Conservation (phyloP, 495 filamentous ascomycete genomes). For the Trypethelium eluteriae region DNA sequence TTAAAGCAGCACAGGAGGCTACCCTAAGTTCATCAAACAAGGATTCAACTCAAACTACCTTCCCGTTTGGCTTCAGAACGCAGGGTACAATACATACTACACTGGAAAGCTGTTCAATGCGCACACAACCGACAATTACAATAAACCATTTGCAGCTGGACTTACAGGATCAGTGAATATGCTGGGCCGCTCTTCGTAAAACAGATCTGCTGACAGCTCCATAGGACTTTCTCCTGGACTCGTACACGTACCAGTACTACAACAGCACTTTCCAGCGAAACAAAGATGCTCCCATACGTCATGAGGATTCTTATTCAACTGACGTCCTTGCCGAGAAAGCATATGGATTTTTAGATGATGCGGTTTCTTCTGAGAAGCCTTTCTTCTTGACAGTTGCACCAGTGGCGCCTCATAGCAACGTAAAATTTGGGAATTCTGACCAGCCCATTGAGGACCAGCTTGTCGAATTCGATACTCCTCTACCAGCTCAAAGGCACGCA, state of each 20-base stretch:
- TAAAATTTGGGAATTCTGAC: slow-evolving; percentile 31
- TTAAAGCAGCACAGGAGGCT: slow-evolving; percentile 43
- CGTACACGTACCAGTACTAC: slow-evolving; percentile 63
- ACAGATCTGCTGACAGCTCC: not conserved
- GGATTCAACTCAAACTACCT: slow-evolving; percentile 61
- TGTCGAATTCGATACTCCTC: slow-evolving; percentile 23
- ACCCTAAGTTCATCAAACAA: slow-evolving; percentile 59
- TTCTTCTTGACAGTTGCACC: slow-evolving; percentile 65
- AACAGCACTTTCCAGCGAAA: slow-evolving; percentile 62
- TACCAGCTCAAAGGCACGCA: slow-evolving; percentile 34
- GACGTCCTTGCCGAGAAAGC: slow-evolving; percentile 60
- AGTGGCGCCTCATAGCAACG: slow-evolving; percentile 59
- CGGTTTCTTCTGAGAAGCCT: slow-evolving; percentile 43
- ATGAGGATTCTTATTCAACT: slow-evolving; percentile 43
- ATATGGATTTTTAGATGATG: slow-evolving; percentile 57
- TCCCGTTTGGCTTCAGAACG: slow-evolving; percentile 60
- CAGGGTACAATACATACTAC: slow-evolving; percentile 68
- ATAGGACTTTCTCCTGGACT: slow-evolving; percentile 61
- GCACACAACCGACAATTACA: slow-evolving; percentile 31
- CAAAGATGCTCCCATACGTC: slow-evolving; percentile 37
- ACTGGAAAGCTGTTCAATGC: slow-evolving; percentile 66
- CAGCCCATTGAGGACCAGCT: slow-evolving; percentile 23
- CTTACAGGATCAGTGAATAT: slow-evolving; percentile 43
- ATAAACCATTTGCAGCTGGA: slow-evolving; percentile 46
- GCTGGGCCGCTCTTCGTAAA: not conserved